These are phyloP conservation scores for Castanea crenata DNA, from an alignment of 306 rosid genomes.

Conservation along the genomic window DNA sequence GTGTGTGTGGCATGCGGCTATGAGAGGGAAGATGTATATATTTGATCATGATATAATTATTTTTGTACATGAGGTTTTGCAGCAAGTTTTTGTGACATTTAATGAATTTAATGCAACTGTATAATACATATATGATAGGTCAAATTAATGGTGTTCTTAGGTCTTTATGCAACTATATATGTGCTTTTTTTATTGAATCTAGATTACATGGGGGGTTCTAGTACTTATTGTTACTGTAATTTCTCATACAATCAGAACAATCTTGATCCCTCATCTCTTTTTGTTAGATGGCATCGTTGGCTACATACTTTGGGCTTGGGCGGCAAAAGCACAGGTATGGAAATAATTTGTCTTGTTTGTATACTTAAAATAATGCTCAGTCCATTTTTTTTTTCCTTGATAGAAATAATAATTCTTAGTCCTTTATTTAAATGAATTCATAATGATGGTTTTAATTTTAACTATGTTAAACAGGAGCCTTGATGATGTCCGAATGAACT, in stretches of 20 bases:
- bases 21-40: no score
- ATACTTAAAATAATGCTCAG: neutral
- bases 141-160: no score
- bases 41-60: no score
- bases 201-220: neutral
- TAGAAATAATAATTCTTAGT: no score
- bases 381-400: no score
- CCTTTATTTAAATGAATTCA: no score
- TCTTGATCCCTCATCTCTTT: constrained; percentile 1
- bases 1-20: no score
- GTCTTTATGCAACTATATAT: neutral
- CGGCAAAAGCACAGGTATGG: constrained; percentile 86
- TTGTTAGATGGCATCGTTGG: constrained; percentile 88
- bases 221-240: neutral
- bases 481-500: constrained; percentile 97
- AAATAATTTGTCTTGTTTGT: neutral
- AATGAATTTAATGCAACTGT: neutral
- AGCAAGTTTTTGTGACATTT: neutral
- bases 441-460: neutral
- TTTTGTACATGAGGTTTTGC: neutral
- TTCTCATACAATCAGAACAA: neutral
- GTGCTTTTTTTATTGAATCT: neutral
- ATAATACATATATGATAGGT: neutral
- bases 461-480: constrained; percentile 63
- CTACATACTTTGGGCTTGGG: constrained; percentile 83